Evolutionary conservation across 192 early-diverging fungal species (phyloP).

Genomic region (Coemansia sp.): DNA sequence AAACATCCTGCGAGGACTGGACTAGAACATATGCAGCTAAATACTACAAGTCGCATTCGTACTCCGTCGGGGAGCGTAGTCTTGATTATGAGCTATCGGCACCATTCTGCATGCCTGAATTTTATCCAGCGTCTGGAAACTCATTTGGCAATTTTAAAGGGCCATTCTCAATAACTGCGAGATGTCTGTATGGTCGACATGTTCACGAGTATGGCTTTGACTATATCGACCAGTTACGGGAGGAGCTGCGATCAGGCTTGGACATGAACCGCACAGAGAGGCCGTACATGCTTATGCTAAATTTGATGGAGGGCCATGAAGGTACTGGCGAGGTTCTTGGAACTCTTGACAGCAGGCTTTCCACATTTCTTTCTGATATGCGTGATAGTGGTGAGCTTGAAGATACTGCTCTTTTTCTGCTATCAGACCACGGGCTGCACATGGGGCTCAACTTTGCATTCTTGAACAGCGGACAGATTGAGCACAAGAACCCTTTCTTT

Average conservation of each 20-base stretch:
- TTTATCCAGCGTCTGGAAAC: conserved; percentile 49
- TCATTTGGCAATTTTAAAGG: conserved; percentile 59
- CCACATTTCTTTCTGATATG: conserved; percentile 25
- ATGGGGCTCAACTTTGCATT: conserved; percentile 53
- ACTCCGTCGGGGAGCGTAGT: conserved; percentile 32
- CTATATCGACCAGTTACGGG: conserved; percentile 34
- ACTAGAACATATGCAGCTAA: conserved; percentile 42
- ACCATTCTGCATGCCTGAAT: conserved; percentile 63
- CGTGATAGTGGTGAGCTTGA: conserved; percentile 36
- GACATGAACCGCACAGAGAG: not conserved
- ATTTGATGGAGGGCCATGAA: conserved; percentile 46
- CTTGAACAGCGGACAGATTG: conserved; percentile 39
- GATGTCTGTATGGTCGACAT: conserved; percentile 42
- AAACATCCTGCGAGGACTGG: conserved; percentile 60
- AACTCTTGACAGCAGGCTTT: conserved; percentile 29
- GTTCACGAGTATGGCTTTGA: conserved; percentile 50
- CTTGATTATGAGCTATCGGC: conserved; percentile 59
- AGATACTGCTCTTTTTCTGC: conserved; percentile 37
- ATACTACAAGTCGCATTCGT: conserved; percentile 21
- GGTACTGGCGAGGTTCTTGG: conserved; percentile 46
- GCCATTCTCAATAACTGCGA: conserved; percentile 36
- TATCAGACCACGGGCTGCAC: conserved; percentile 44
- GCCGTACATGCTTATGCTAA: conserved; percentile 35
- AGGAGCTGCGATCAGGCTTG: conserved; percentile 11
- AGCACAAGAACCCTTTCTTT: conserved; percentile 52